Evolutionary conservation across 495 filamentous ascomycete species (phyloP), one percentile per base, ranked within the genome.

Genomic region (Aspergillus sparsus): DNA sequence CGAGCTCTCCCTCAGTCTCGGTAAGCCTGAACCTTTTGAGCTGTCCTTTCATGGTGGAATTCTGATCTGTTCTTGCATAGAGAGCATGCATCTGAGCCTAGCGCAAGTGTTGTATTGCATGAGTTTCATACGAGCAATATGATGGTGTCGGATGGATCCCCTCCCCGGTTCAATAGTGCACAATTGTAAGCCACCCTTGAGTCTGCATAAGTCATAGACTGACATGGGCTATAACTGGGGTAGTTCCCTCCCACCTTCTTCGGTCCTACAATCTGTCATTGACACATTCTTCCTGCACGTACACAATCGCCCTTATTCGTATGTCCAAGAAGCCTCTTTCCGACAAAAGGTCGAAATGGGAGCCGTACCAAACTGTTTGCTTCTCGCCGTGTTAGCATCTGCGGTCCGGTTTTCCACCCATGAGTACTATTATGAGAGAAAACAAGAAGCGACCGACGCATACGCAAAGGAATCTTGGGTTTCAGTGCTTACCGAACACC

Each of bases 251-350:
- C 68, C 66, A 15, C 71, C 71, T 8, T 18, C 34, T 3, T 31
- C 63, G 0, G 63, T 70, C 2, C 39, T 66, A 0, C 1, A 16
- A 9, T 68, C 68, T 7, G 56, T 71, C 13, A 63, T 71, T n/a
- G 65, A 70, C 34, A 66, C 65, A 6, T 73, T 68, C 33, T 73
- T 73, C 44, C 8, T 53, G 3, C 68, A 58, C 44, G 60, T 65
- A 13, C 71, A 74, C 36, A 72, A 74, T 34, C 68, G 69, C 41
- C 71, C 71, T 0, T 74, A 74, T 56, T 68, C 64, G 1, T 69
- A 67, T 42, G 67, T 74, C 47, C 68, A 68, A 16, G 70, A 72
- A 49, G 18, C 44, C 9, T 64, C 52, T 1, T 74, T 74, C 44
- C 64, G 68, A 5, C 59, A 63, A 12, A 60, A 58, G 15, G 32